These are phyloP conservation scores for Collybiopsis luxurians DNA, from an alignment of 768 basidiomycete species.

Conservation along the genomic window DNA sequence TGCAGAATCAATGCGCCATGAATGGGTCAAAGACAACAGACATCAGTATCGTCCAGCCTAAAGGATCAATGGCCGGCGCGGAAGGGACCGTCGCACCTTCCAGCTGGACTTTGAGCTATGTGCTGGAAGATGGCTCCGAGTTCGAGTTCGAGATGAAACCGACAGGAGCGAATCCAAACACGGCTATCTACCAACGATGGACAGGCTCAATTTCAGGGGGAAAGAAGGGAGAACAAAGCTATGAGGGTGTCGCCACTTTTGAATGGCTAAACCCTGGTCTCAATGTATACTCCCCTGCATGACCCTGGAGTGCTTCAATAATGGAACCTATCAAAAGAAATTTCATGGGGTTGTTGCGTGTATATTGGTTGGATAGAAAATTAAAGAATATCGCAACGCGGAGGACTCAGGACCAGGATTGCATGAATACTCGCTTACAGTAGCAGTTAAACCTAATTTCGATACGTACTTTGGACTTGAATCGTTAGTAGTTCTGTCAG, in stretches of 20 bases:
- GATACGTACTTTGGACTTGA: too few species aligned
- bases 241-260: constrained; percentile 8
- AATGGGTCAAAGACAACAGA: constrained; percentile 14
- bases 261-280: constrained; percentile 16
- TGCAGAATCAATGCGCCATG: constrained; percentile 23
- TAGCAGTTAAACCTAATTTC: too few species aligned
- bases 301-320: neutral
- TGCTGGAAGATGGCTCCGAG: constrained; percentile 16
- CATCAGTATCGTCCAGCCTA: constrained; percentile 14
- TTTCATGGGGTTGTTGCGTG: too few species aligned
- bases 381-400: too few species aligned
- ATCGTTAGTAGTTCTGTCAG: too few species aligned
- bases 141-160: constrained; percentile 18
- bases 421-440: too few species aligned
- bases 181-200: constrained; percentile 21
- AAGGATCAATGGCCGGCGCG: constrained; percentile 10
- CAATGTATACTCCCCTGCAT: constrained; percentile 2
- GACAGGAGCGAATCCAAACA: constrained; percentile 14
- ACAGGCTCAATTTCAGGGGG: constrained; percentile 13
- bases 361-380: too few species aligned
- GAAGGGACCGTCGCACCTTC: constrained; percentile 17
- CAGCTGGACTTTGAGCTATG: constrained; percentile 18
- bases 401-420: too few species aligned
- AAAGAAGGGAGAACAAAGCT: constrained; percentile 4
- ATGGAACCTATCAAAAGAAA: too few species aligned